Percentiles rank a stretch among this genome's conserved stretches.
Conservation (phyloP, 352 stramenopile genomes). For the Phytophthora megakarya region DNA sequence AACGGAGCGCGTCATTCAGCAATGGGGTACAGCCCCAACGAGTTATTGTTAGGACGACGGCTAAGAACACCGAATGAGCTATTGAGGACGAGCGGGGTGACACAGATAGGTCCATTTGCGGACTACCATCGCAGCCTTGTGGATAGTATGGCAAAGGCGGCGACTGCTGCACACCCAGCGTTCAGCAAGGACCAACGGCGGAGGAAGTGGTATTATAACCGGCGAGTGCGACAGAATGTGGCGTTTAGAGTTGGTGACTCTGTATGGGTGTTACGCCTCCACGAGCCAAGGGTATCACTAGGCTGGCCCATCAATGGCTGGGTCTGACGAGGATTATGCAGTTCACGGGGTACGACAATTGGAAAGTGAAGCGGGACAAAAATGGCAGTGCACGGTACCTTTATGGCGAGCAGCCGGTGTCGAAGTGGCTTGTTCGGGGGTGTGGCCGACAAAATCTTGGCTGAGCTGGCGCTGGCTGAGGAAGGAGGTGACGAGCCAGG, state of each 20-base stretch:
- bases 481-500: background rate
- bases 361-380: background rate
- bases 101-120: background rate
- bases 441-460: background rate
- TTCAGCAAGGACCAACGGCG: background rate
- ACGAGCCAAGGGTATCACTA: background rate
- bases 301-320: conserved; percentile 3
- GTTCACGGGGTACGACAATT: conserved; percentile 1
- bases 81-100: background rate
- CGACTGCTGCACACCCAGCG: background rate
- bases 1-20: background rate
- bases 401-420: background rate
- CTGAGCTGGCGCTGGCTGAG: background rate
- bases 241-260: background rate
- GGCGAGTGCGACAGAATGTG: background rate
- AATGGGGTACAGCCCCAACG: conserved; percentile 7
- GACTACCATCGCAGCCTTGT: conserved; percentile 1
- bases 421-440: background rate
- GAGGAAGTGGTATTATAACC: background rate
- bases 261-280: conserved; percentile 6
- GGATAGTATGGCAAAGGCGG: background rate
- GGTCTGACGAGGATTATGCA: background rate
- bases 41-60: conserved; percentile 5
- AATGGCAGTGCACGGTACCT: conserved; percentile 1
- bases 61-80: conserved; percentile 8